phyloP scores from a whole-genome alignment of 2,329 filamentous ascomycete species.

The Podosphaera fusca region DNA sequence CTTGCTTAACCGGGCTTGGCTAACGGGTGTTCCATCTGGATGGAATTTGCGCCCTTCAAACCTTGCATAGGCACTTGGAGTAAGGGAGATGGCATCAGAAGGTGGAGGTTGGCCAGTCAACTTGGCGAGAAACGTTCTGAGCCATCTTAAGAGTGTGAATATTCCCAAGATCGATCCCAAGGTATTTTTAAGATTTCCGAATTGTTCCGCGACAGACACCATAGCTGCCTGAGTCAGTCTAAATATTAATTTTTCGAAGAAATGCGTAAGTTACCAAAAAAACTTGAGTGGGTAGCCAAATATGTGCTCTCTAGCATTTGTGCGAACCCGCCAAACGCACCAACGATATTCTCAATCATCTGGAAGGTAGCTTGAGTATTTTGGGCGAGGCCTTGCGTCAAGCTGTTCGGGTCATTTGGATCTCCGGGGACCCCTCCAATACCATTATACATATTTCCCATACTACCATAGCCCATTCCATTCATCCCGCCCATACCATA shows the following conservation, averaged over 20 bases:
- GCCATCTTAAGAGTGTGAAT: slow-evolving; percentile 88
- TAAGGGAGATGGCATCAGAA: slow-evolving; percentile 67
- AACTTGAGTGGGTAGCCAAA: slow-evolving; percentile 97
- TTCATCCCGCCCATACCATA: slow-evolving; percentile 15
- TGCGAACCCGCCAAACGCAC: slow-evolving; percentile 88
- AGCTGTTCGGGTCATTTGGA: slow-evolving; percentile 73
- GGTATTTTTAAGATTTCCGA: slow-evolving; percentile 78
- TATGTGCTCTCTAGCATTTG: slow-evolving; percentile 99
- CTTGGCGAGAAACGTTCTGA: slow-evolving; percentile 75
- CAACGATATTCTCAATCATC: slow-evolving; percentile 91
- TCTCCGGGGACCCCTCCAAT: slow-evolving; percentile 31
- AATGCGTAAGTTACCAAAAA: slow-evolving; percentile 53
- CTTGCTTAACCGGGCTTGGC: slow-evolving; percentile 53
- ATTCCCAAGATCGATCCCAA: slow-evolving; percentile 86
- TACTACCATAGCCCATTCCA: slow-evolving; percentile 17
- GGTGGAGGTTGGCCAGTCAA: slow-evolving; percentile 78
- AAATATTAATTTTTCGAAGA: neutral
- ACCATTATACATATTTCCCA: slow-evolving; percentile 19
- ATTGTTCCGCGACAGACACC: slow-evolving; percentile 94
- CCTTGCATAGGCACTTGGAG: slow-evolving; percentile 69
- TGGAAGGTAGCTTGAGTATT: slow-evolving; percentile 94
- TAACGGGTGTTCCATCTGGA: slow-evolving; percentile 36
- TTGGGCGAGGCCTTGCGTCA: slow-evolving; percentile 88
- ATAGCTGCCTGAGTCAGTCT: slow-evolving; percentile 39
- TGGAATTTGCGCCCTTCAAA: slow-evolving; percentile 50